phyloP scores from a whole-genome alignment of 2,329 filamentous ascomycete species.

The Aspergillus calidoustus region DNA sequence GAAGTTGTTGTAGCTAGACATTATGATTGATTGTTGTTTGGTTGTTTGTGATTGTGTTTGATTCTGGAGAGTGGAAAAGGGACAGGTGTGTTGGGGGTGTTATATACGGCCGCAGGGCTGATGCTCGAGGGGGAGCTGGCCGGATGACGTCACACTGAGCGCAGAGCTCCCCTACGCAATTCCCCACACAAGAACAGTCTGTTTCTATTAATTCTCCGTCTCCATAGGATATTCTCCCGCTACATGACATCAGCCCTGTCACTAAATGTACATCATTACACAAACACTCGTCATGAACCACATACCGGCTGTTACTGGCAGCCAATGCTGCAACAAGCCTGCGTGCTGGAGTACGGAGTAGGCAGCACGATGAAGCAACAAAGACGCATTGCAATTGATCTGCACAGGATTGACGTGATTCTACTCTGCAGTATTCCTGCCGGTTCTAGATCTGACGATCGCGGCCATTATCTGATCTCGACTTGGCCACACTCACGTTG shows the following conservation, averaged over 20 bases:
- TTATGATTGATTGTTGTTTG: neutral
- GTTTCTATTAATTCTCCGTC: neutral
- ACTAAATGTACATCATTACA: conserved; percentile 1
- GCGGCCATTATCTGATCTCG: neutral
- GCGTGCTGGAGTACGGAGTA: neutral
- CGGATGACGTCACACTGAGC: neutral
- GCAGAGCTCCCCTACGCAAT: conserved; percentile 3
- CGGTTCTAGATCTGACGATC: neutral
- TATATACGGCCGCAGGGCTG: neutral
- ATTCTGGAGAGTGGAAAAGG: neutral
- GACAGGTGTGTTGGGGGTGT: neutral
- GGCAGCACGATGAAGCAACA: neutral
- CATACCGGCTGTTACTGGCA: neutral
- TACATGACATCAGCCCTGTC: neutral
- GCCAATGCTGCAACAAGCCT: neutral
- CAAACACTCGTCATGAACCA: conserved; percentile 2
- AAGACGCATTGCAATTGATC: neutral
- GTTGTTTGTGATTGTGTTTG: neutral
- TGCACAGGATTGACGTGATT: neutral
- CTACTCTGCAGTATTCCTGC: neutral
- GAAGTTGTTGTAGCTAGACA: conserved; percentile 2
- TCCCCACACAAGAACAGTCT: neutral
- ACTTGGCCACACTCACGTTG: neutral
- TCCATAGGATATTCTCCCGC: neutral
- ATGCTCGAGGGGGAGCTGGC: neutral